Conservation (phyloP, 2,329 filamentous ascomycete species). For the Pseudocercospora fuligena region DNA sequence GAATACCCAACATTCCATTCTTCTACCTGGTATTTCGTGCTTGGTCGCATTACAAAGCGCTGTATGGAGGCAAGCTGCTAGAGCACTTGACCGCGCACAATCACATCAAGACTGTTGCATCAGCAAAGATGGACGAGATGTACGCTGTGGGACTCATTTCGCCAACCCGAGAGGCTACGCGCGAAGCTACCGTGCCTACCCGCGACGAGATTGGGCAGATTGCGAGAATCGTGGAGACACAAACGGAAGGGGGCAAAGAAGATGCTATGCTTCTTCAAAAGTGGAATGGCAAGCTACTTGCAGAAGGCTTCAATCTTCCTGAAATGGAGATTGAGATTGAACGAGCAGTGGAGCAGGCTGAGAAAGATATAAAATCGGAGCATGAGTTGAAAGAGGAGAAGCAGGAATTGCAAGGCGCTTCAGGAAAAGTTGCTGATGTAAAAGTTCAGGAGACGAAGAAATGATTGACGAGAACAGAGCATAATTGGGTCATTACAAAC, state of each 20-base stretch:
- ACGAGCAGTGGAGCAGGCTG: slow-evolving; percentile 57
- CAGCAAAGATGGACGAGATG: slow-evolving; percentile 71
- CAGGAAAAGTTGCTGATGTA: not conserved
- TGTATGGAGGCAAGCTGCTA: slow-evolving; percentile 82
- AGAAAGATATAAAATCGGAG: slow-evolving; percentile 46
- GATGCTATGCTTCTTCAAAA: slow-evolving; percentile 56
- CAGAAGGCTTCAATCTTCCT: slow-evolving; percentile 53
- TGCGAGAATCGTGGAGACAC: slow-evolving; percentile 45
- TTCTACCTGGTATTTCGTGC: slow-evolving; percentile 92
- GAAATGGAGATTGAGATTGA: slow-evolving; percentile 61
- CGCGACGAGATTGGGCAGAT: slow-evolving; percentile 46
- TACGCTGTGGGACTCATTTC: slow-evolving; percentile 64
- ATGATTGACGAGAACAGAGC: slow-evolving; percentile 4
- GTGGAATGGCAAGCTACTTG: slow-evolving; percentile 58
- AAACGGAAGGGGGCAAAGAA: slow-evolving; percentile 47
- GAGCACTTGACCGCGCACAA: slow-evolving; percentile 78
- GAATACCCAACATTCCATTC: slow-evolving; percentile 91
- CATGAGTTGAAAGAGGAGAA: slow-evolving; percentile 21
- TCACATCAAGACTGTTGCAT: slow-evolving; percentile 69
- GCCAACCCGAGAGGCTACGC: slow-evolving; percentile 46
- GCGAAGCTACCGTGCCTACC: slow-evolving; percentile 45
- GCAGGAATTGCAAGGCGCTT: slow-evolving; percentile 18
- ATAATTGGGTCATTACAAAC: not conserved
- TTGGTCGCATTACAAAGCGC: slow-evolving; percentile 89
- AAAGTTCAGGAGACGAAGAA: slow-evolving; percentile 11